Conservation (phyloP, 768 basidiomycete species). For the Suillus alpinus region DNA sequence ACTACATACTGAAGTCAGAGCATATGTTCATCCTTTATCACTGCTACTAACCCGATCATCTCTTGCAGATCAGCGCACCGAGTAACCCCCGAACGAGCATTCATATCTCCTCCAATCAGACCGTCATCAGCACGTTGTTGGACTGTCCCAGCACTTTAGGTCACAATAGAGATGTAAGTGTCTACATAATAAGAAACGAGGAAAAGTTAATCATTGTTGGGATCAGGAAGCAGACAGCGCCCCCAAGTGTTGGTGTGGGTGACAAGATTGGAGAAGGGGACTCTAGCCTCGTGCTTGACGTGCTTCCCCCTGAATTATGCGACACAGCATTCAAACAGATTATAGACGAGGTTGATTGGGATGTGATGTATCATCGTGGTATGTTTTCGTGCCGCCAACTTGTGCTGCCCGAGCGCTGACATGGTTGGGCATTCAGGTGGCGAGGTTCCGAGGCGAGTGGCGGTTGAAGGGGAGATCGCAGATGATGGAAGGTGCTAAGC, state of each 20-base stretch:
- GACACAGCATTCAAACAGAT: conserved; percentile 56
- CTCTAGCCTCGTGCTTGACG: conserved; percentile 52
- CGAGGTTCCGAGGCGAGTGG: conserved; percentile 66
- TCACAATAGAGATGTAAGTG: background rate
- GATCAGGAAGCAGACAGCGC: conserved; percentile 5
- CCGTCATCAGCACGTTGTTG: background rate
- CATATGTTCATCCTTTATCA: conserved; percentile 37
- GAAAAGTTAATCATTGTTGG: background rate
- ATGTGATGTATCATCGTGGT: conserved; percentile 74
- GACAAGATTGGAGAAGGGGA: conserved; percentile 65
- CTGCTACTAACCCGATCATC: conserved; percentile 34
- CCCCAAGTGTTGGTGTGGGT: conserved; percentile 30
- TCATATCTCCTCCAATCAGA: conserved; percentile 36
- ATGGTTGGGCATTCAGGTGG: conserved; percentile 48
- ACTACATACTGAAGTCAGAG: background rate
- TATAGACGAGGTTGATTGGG: conserved; percentile 67
- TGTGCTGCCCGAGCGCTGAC: conserved; percentile 1
- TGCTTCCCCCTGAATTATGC: conserved; percentile 58
- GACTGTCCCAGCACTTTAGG: background rate
- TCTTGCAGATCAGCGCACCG: background rate
- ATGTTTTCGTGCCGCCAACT: conserved; percentile 6
- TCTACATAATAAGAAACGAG: background rate
- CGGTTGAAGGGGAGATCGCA: conserved; percentile 55
- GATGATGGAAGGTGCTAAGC: conserved; percentile 46
- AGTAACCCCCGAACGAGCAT: conserved; percentile 37